Evolutionary conservation across 1,139 yeast species (phyloP), one percentile per base, ranked within the genome.

Genomic region (Debaryomyces psychrophilus): DNA sequence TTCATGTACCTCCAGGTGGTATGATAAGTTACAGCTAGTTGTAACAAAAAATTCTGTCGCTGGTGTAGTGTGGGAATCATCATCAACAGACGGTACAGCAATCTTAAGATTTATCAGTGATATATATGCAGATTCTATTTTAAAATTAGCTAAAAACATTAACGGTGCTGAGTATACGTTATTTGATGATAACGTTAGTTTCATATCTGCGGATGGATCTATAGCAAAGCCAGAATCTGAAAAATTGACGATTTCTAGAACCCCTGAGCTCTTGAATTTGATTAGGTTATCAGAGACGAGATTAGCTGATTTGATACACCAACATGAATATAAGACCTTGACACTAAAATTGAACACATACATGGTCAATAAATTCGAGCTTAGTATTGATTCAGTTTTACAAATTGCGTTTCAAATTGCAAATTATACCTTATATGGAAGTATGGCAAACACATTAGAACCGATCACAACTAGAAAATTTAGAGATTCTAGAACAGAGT

Each of bases 61-160:
- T 1, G 90, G 90, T 11, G 80, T 87, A 23, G 84, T 85, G 29
- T 87, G 92, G 88, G 80, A 75, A 54, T 83, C 88, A 2, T 80
- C 87, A 34, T 79, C 86, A n/a, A 84, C 86, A 77, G 93, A 87
- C 62, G 86, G 89, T 41, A 86, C 92, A 2, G 83, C 87, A 0
- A 87, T 85, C 11, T 67, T 87, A 51, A 69, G 95, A 48, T 87
- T 85, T 56, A 81, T 86, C 33, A 80, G 89, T 55, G 95, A 87
- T 58, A 81, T 83, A 29, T 87, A 83, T 60, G 84, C 93, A 0
- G 95, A 87, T 58, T 82, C 86, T 38, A 82, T 86, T 17, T 67
- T 87, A 49, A 79, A 89, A 61, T 70, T 87, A 49, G 92, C 92
- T 4, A 77, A 83, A 55, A 82, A 82, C 54, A 84, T 84, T 55